Base-by-base conservation (phyloP, 2,329 filamentous ascomycete species). In the Cladosporium sp. region DNA sequence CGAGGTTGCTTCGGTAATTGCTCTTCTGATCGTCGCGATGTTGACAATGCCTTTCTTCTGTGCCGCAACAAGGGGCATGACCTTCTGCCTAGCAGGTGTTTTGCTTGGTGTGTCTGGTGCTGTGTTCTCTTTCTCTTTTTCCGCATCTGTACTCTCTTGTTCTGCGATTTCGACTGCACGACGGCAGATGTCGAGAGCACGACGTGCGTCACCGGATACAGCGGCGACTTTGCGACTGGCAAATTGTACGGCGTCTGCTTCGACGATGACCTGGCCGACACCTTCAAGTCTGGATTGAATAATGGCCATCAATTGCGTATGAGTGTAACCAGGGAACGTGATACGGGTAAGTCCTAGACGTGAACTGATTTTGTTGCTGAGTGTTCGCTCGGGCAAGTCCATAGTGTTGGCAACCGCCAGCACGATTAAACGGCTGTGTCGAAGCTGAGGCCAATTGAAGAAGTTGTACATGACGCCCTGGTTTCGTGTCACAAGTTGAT, bases 381-480 rank as follows among this genome's bases (percentile, higher is more conserved):
- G 77, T 0, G 93, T 99, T 65, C 93, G 80, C 70, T 99, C 93
- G 0, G 93, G 93, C 52, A 99, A 73, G 71, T 99, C 93, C 93
- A 99, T 99, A 19, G 93, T 99, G 69, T 99, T 99, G 47, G 93
- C 95, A 15, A 99, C 93, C 9, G 95, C 95, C 6, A 99, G 82
- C 6, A 99, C 95, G 67, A 99, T 96, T 39, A 99, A 78, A 43
- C 91, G 83, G 48, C 89, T 96, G 69, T 99, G 91, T 43, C 88
- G 82, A 48, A 97, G 76, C 9, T 89, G 88, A 3, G 93, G 93
- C 93, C 93, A 99, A 65, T 99, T 99, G 80, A 99, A 99, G 70
- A 99, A 99, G 70, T 99, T 99, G 74, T 99, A 99, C 93, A 99
- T 99, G 71, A 99, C 93, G n/a, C 89, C 92, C 68, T 99, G 95